phyloP scores from a whole-genome alignment of 495 filamentous ascomycete species.

The Hyaloscypha hepaticicola region DNA sequence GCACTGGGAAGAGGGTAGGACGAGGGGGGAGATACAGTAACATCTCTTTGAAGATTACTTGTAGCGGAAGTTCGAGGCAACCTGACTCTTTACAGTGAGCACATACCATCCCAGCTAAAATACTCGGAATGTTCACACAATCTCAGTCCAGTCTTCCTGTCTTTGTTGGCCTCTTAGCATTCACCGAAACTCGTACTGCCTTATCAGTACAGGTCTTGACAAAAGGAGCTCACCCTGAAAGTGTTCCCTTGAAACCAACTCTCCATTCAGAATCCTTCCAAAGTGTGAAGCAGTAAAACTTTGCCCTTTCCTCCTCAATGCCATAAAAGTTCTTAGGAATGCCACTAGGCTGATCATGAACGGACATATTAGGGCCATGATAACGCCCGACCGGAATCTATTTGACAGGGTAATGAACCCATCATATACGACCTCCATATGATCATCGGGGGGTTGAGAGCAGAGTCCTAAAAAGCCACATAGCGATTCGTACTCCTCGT shows the following conservation, averaged over 20 bases:
- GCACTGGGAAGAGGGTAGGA: no score
- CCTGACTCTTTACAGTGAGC: no score
- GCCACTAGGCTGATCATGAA: slow-evolving; percentile 52
- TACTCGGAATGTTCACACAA: no score
- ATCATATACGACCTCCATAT: slow-evolving; percentile 35
- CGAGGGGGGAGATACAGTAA: no score
- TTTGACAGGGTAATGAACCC: slow-evolving; percentile 44
- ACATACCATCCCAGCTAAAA: no score
- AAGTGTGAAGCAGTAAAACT: slow-evolving; percentile 54
- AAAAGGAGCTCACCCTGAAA: slow-evolving; percentile 21
- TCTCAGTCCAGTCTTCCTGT: no score
- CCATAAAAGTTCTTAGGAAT: slow-evolving; percentile 51
- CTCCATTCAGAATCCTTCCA: slow-evolving; percentile 49
- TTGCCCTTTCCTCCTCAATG: slow-evolving; percentile 51
- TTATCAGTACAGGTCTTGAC: not conserved
- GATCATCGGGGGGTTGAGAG: slow-evolving; percentile 32
- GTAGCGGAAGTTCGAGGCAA: no score
- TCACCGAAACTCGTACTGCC: not conserved
- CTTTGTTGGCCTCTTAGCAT: not conserved
- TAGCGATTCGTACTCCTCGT: slow-evolving; percentile 50
- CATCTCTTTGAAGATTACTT: no score
- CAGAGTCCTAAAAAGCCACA: slow-evolving; percentile 55
- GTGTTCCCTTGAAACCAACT: slow-evolving; percentile 39
- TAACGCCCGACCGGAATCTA: slow-evolving; percentile 30
- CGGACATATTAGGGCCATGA: slow-evolving; percentile 28